Base-by-base conservation (phyloP, 1,284 basidiomycete genomes). In the Ceratobasidium sp. region DNA sequence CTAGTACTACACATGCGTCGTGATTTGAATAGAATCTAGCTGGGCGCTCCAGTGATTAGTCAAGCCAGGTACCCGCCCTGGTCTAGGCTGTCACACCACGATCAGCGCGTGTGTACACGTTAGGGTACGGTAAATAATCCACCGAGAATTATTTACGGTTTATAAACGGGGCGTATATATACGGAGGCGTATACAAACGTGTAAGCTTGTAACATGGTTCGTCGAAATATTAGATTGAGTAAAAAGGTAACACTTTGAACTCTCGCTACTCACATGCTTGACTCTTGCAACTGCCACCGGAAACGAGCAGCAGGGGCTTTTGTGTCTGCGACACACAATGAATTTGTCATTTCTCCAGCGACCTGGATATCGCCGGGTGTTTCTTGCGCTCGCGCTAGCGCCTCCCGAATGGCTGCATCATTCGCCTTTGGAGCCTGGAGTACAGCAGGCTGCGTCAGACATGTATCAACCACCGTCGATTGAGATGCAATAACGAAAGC, bases 51-150 rank as follows among this genome's bases (percentile, higher is more conserved):
- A 33, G 30, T 3, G 30, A 33, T 33, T 6, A 33, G 30, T 33
- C 30, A 33, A 33, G 30, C 30, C 30, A 33, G 30, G 30, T 33
- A 33, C 30, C 30, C 30, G 30, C 30, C 30, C 30, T 33, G 30
- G 30, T 33, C 30, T 33, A 33, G 30, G 30, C 30, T 33, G 30
- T 33, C n/a, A n/a, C n/a, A n/a, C n/a, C n/a, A n/a, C n/a, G n/a
- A n/a, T n/a, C n/a, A n/a, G n/a, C n/a, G n/a, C n/a, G n/a, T n/a
- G n/a, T n/a, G n/a, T n/a, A n/a, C n/a, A n/a, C n/a, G n/a, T n/a
- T 60, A 60, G 58, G 58, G 58, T 60, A 60, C 25, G 38, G 58
- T 60, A 25, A 42, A 28, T 42, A 25, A 60, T 42, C 23, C 58
- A 5, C 36, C 21, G 6, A 11, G 38, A 16, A 23, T 60, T 44